Evolutionary conservation across 306 rosid genomes (phyloP).

Genomic region (Sesbania bispinosa): DNA sequence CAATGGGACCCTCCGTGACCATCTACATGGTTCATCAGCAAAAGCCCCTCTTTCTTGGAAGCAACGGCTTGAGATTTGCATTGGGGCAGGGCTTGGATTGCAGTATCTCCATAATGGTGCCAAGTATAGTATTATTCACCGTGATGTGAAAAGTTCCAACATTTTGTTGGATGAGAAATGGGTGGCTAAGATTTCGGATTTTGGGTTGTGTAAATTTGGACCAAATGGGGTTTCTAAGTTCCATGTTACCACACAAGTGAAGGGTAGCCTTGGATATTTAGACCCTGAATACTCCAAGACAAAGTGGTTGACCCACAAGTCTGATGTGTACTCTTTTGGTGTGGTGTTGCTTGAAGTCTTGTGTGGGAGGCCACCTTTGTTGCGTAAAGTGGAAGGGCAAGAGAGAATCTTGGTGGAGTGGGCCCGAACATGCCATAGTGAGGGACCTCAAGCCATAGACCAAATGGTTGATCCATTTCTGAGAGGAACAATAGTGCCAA

Average conservation of each 20-base stretch:
- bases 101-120: constrained; percentile 39
- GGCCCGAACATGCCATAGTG: neutral
- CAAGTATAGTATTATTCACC: constrained; percentile 37
- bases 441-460: neutral
- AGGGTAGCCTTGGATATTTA: neutral
- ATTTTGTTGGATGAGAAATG: constrained; percentile 43
- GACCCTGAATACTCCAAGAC: constrained; percentile 6
- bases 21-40: constrained; percentile 8
- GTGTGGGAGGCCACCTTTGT: constrained; percentile 2
- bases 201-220: constrained; percentile 23
- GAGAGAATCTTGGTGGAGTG: constrained; percentile 20
- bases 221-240: neutral
- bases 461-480: constrained; percentile 26
- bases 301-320: neutral
- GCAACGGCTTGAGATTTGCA: no score
- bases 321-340: constrained; percentile 10
- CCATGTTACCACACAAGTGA: neutral
- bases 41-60: constrained; percentile 26
- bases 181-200: no score
- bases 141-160: constrained; percentile 43
- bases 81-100: constrained; percentile 24
- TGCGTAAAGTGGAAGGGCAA: neutral
- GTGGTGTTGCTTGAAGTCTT: neutral
- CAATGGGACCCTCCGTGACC: constrained; percentile 31
- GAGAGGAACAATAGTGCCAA: neutral